Conservation (phyloP, 176 grass and related monocot species). For the Ensete glaucum region DNA sequence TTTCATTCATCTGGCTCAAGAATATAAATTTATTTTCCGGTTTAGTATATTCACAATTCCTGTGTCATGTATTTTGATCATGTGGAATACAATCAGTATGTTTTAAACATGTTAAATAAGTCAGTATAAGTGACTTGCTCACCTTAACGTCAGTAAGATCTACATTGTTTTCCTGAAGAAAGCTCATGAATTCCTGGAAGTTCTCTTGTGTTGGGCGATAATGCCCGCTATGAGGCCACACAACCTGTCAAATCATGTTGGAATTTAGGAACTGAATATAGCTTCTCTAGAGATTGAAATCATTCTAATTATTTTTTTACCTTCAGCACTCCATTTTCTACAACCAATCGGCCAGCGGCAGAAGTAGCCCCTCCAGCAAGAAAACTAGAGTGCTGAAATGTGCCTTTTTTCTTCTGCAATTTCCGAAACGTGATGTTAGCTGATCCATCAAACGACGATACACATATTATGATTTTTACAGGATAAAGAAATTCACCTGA, state of each 20-base stretch:
- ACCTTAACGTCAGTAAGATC: slow-evolving; percentile 76
- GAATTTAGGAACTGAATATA: not conserved
- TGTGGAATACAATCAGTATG: too few species aligned
- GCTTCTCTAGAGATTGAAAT: too few species aligned
- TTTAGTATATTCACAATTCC: too few species aligned
- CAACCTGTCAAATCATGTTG: slow-evolving; percentile 31
- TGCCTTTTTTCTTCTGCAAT: slow-evolving; percentile 86
- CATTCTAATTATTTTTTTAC: slow-evolving; percentile 13
- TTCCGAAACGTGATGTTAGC: not conserved
- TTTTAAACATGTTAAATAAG: not conserved
- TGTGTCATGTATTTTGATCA: too few species aligned
- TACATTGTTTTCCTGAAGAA: slow-evolving; percentile 52
- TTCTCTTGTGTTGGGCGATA: slow-evolving; percentile 82
- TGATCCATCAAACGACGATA: not conserved
- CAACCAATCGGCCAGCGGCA: slow-evolving; percentile 69
- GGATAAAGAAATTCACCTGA: slow-evolving; percentile 38
- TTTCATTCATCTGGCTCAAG: too few species aligned
- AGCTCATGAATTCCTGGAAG: slow-evolving; percentile 77
- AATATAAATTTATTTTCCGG: too few species aligned
- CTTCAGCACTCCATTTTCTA: slow-evolving; percentile 59
- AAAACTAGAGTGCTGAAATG: slow-evolving; percentile 29
- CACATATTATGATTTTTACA: not conserved
- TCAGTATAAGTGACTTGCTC: slow-evolving; percentile 4
- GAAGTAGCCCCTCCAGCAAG: slow-evolving; percentile 45
- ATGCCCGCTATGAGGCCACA: slow-evolving; percentile 22